Base-by-base conservation (phyloP, 106 monocot species). In the Chionographis japonica region DNA sequence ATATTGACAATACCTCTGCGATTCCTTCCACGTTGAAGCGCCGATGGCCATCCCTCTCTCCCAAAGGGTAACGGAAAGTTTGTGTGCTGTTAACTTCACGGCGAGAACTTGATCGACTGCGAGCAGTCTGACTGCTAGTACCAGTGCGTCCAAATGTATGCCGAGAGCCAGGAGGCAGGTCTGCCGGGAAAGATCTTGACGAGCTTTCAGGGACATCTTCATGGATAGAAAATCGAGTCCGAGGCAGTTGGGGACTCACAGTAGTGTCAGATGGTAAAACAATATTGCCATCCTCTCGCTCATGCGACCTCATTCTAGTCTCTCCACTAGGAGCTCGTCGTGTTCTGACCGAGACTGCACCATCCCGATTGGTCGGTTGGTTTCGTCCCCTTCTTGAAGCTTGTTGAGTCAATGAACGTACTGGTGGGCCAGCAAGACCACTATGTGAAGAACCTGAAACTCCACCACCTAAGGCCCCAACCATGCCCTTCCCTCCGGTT, bases 1-100 rank as follows among this genome's bases (percentile, higher is more conserved):
- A 10, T 46, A 46, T 46, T 6, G 46, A 46, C 46, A 20, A 52
- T 12, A 94, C 94, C 94, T 94, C 83, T 39, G 90, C 75, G 73
- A 83, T 72, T 40, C 77, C 67, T 56, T 83, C 85, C 64, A 79
- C 77, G 65, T 69, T 76, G 35, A 74, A 20, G 40, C 6, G 62
- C n/a, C 69, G 51, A 40, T 75, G 65, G 18, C 51, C 73, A 79
- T 76, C 73, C 63, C 74, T 64, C 20, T 73, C 79, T 58, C 64
- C 83, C 11, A 68, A 57, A 60, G 58, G 20, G 8, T 19, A 58
- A 72, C 27, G 63, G 14, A 37, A 36, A 0, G 46, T 65, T 4
- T 50, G 62, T 54, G 52, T 3, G 27, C 61, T 52, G 37, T 61
- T 73, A 27, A 70, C 73, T 15, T 70, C 76, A 51, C 16, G 15